These are phyloP conservation scores for Apiospora hydei DNA, from an alignment of 2,329 filamentous ascomycete species.

Conservation along the genomic window DNA sequence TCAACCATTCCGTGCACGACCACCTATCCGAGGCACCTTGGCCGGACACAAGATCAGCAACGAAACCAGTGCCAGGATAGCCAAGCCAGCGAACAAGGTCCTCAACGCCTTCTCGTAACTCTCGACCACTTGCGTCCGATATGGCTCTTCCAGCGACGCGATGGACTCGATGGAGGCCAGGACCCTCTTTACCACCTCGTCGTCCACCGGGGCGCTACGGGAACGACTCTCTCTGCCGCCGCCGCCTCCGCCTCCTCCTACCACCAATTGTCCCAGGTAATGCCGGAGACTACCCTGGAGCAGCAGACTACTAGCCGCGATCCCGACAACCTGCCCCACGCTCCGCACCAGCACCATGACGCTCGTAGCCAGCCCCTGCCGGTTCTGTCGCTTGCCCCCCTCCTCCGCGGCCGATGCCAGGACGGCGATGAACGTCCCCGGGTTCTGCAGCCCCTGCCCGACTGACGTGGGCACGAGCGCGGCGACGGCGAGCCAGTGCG, in stretches of 20 bases:
- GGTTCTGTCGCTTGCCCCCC: not conserved
- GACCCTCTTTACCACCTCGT: not conserved
- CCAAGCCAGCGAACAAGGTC: not conserved
- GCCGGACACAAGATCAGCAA: not conserved
- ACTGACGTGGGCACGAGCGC: not conserved
- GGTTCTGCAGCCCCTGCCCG: conserved; percentile 10
- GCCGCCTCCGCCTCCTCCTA: not conserved
- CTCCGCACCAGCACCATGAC: conserved; percentile 9
- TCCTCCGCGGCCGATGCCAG: not conserved
- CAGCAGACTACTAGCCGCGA: conserved; percentile 13
- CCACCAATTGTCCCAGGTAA: not conserved
- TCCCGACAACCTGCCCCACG: not conserved
- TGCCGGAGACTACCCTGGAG: not conserved
- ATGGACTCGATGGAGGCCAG: conserved; percentile 3
- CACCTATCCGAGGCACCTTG: not conserved
- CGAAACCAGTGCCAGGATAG: not conserved
- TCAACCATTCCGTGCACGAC: not conserved
- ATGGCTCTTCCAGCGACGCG: not conserved
- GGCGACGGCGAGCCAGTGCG: not conserved
- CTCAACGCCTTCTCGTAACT: conserved; percentile 18
- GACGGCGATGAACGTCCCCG: conserved; percentile 1
- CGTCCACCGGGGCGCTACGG: too few relatives aligned
- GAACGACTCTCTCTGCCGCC: too few relatives aligned
- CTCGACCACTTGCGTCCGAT: not conserved
- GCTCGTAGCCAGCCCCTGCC: not conserved